Conservation (phyloP, 306 rosid genomes). For the Lathyrus aphaca region DNA sequence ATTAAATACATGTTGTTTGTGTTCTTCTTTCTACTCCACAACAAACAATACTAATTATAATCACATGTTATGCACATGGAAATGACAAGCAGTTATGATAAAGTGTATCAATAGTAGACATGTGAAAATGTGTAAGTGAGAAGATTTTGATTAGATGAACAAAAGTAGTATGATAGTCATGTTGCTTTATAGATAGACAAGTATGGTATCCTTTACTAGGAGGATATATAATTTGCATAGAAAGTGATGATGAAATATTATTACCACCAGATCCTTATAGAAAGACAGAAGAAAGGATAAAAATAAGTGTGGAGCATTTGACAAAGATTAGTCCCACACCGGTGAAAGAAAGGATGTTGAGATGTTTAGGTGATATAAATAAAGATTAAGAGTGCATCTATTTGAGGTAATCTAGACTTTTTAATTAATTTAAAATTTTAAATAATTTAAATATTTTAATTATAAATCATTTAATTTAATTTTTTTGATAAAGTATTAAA, state of each 20-base stretch:
- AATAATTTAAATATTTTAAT: too few species aligned
- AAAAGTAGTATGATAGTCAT: background rate
- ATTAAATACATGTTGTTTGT: too few species aligned
- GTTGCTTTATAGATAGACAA: background rate
- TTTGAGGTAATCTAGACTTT: background rate
- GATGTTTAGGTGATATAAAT: background rate
- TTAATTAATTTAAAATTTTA: slow-evolving; percentile 43
- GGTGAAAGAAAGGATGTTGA: too few species aligned
- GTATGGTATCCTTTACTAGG: background rate
- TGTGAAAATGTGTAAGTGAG: background rate
- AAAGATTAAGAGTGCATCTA: background rate
- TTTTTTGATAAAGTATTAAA: too few species aligned
- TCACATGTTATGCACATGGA: background rate
- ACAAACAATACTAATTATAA: background rate
- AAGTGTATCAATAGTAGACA: background rate
- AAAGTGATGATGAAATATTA: background rate
- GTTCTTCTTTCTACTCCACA: background rate
- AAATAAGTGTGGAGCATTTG: background rate
- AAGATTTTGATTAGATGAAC: background rate
- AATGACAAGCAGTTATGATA: background rate
- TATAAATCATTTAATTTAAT: too few species aligned
- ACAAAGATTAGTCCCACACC: slow-evolving; percentile 19
- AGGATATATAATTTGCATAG: background rate
- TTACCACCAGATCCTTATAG: background rate
- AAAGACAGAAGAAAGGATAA: background rate